Conservation (phyloP, 108 stramenopile genomes). For the Discostella pseudostelligera region DNA sequence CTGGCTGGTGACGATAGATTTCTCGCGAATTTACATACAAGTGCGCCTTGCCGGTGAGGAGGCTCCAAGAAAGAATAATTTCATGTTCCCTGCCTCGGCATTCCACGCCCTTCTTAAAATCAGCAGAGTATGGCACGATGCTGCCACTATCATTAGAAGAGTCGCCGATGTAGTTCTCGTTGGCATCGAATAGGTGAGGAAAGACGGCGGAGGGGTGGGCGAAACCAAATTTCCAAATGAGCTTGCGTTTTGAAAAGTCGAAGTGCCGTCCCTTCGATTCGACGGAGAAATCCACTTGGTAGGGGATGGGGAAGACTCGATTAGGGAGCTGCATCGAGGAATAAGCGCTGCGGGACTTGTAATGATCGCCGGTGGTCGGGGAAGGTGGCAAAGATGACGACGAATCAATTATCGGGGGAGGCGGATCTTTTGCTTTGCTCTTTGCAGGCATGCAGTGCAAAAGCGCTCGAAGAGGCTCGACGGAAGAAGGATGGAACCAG, state of each 20-base stretch:
- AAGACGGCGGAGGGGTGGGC: constrained; percentile 39
- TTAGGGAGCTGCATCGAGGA: not conserved
- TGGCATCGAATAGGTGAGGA: constrained; percentile 32
- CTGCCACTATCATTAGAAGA: not conserved
- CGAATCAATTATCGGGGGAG: no score
- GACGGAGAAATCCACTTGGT: constrained; percentile 33
- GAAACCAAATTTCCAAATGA: constrained; percentile 42
- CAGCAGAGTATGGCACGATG: not conserved
- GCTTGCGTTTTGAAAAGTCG: constrained; percentile 29
- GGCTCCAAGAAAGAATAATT: constrained; percentile 42
- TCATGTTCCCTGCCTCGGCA: constrained; percentile 56
- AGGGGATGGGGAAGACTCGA: constrained; percentile 36
- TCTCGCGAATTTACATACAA: constrained; percentile 35
- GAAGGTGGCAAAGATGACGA: no score
- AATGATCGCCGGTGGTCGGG: no score
- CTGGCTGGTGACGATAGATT: constrained; percentile 31
- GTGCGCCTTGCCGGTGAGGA: constrained; percentile 43
- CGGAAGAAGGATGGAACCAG: no score
- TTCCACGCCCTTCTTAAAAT: constrained; percentile 36
- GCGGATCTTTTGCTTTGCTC: no score
- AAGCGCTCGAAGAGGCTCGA: no score
- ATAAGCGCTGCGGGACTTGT: no score
- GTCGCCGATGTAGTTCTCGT: constrained; percentile 37
- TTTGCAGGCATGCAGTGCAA: no score
- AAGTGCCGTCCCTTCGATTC: constrained; percentile 44